These are phyloP conservation scores for Sporothrix inflata DNA, from an alignment of 2,329 filamentous ascomycete species.

Conservation along the genomic window DNA sequence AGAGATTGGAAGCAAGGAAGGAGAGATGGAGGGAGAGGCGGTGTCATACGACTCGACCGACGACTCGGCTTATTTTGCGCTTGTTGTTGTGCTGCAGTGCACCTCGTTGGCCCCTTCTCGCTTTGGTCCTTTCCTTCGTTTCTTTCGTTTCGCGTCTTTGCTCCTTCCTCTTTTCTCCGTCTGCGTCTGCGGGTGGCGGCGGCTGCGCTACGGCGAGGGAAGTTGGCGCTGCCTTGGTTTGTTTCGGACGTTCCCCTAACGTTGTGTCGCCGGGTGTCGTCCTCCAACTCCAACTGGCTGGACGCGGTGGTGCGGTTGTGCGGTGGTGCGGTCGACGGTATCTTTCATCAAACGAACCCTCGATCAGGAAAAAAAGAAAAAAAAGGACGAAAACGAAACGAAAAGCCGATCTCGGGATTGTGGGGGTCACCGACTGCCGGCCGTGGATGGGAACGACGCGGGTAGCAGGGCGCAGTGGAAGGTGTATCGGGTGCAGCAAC, in stretches of 20 bases:
- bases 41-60: slow-evolving; percentile 24
- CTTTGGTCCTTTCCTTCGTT: not conserved
- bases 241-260: not conserved
- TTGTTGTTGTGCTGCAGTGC: slow-evolving; percentile 11
- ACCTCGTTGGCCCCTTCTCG: not conserved
- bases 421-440: slow-evolving; percentile 28
- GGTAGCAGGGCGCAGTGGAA: not conserved
- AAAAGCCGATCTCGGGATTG: slow-evolving; percentile 19
- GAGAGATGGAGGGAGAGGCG: slow-evolving; percentile 12
- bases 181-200: not conserved
- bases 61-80: slow-evolving; percentile 2
- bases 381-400: not conserved
- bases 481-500: not conserved
- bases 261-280: not conserved
- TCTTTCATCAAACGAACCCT: not conserved
- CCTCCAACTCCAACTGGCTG: not conserved
- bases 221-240: not conserved
- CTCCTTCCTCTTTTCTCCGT: not conserved
- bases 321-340: not conserved
- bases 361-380: not conserved
- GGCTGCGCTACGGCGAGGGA: not conserved
- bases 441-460: slow-evolving; percentile 2
- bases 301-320: not conserved
- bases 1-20: not conserved
- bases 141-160: not conserved